phyloP scores from a whole-genome alignment of 306 rosid genomes.

The Medicago truncatula region DNA sequence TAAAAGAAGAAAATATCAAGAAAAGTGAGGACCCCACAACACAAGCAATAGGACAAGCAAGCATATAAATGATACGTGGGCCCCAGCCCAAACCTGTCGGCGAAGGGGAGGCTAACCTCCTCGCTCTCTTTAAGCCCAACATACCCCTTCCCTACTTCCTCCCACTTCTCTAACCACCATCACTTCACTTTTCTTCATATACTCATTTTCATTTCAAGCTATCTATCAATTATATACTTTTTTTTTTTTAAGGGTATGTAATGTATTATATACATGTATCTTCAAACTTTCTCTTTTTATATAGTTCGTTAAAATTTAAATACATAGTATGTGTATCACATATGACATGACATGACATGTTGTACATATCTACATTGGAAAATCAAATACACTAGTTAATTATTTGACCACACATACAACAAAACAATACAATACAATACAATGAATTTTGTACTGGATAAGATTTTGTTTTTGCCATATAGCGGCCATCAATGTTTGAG shows the following conservation, averaged over 20 bases:
- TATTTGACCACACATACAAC: background rate
- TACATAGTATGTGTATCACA: background rate
- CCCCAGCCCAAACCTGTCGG: slow-evolving; percentile 54
- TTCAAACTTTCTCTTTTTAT: background rate
- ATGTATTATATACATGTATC: background rate
- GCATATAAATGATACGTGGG: slow-evolving; percentile 41
- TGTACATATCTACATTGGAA: slow-evolving; percentile 2
- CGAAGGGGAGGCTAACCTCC: slow-evolving; percentile 47
- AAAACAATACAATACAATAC: too few relatives aligned
- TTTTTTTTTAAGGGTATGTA: background rate
- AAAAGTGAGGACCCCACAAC: slow-evolving; percentile 28
- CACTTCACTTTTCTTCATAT: background rate
- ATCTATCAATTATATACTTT: background rate
- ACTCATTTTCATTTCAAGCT: background rate
- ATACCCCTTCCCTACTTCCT: slow-evolving; percentile 8
- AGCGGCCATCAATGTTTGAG: background rate
- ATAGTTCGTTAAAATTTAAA: background rate
- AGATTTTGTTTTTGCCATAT: background rate
- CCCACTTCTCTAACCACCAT: slow-evolving; percentile 14
- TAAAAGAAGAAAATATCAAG: slow-evolving; percentile 6
- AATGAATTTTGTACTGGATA: background rate
- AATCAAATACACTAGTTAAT: background rate
- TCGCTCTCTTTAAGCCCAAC: slow-evolving; percentile 51
- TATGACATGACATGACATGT: background rate
- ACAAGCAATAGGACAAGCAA: slow-evolving; percentile 33